A percentile compares a stretch with the other conserved stretches of the same genome.
Conservation (phyloP, 192 early-diverging fungal genomes). For the Phlyctochytrium planicorne region DNA sequence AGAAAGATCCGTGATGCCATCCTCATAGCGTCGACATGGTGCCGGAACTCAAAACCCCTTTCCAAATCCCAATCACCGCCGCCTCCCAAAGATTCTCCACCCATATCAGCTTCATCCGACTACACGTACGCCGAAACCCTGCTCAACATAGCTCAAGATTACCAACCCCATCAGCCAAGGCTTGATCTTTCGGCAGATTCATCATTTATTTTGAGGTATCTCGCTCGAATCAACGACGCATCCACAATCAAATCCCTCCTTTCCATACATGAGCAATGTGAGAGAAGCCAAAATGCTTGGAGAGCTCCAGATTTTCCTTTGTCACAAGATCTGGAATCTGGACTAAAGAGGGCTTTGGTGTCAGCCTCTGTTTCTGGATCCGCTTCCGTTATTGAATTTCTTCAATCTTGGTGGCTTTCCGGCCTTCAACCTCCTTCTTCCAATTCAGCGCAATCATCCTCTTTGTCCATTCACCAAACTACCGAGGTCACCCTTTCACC, state of each 20-base stretch:
- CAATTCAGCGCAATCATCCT: too few relatives aligned
- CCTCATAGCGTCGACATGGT: background rate
- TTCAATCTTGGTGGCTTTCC: background rate
- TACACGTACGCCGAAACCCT: background rate
- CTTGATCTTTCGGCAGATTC: background rate
- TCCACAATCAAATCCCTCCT: background rate
- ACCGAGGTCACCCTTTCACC: too few relatives aligned
- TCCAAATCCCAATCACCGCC: too few relatives aligned
- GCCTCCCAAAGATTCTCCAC: too few relatives aligned
- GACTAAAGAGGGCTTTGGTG: background rate
- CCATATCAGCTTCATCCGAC: background rate
- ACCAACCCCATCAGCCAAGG: background rate
- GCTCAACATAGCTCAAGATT: background rate
- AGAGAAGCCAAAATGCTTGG: background rate
- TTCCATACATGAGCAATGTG: background rate
- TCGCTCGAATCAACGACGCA: background rate
- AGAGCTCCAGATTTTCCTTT: background rate
- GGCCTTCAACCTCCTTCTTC: too few relatives aligned
- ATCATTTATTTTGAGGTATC: background rate
- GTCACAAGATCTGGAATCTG: background rate
- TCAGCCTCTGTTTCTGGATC: background rate
- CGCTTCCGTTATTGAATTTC: background rate
- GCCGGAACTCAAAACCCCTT: background rate
- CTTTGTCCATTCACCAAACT: too few relatives aligned
- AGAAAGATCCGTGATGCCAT: too few relatives aligned